These are phyloP conservation scores for Pleurotus eryngii DNA, from an alignment of 768 basidiomycete genomes.

Conservation along the genomic window DNA sequence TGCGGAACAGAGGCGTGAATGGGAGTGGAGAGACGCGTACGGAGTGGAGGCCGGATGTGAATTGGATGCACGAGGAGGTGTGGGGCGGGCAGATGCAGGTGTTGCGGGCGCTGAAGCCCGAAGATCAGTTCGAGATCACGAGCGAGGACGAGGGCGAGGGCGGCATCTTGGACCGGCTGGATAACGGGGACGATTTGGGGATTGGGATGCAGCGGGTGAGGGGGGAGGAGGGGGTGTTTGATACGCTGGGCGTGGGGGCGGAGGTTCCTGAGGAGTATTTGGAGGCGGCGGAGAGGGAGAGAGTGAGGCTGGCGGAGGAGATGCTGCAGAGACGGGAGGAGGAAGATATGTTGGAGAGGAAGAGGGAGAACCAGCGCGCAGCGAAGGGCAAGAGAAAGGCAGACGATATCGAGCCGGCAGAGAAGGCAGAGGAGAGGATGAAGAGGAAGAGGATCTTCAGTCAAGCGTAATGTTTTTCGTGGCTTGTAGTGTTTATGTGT, in stretches of 20 bases:
- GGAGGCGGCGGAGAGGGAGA: slow-evolving; percentile 1
- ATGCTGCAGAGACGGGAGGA: background rate
- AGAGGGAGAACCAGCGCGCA: background rate
- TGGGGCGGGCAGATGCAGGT: slow-evolving; percentile 7
- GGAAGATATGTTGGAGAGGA: background rate
- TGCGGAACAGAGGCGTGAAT: background rate
- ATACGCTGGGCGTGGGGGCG: slow-evolving; percentile 1
- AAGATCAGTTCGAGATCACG: background rate
- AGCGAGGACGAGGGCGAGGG: background rate
- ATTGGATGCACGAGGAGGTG: slow-evolving; percentile 1
- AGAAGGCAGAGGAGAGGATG: no score
- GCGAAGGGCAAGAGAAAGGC: background rate
- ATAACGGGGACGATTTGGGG: background rate
- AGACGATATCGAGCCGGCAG: no score
- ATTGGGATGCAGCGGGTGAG: background rate
- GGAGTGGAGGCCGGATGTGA: background rate
- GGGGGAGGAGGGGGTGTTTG: background rate
- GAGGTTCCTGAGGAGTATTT: background rate
- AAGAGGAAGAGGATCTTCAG: no score
- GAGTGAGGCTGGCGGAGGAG: background rate
- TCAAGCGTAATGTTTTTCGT: no score
- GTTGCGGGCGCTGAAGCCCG: background rate
- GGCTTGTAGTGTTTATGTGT: no score
- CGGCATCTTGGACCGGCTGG: background rate
- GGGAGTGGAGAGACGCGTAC: background rate